Evolutionary conservation across 23 red algal genomes (phyloP).

Genomic region (Chondrus crispus): DNA sequence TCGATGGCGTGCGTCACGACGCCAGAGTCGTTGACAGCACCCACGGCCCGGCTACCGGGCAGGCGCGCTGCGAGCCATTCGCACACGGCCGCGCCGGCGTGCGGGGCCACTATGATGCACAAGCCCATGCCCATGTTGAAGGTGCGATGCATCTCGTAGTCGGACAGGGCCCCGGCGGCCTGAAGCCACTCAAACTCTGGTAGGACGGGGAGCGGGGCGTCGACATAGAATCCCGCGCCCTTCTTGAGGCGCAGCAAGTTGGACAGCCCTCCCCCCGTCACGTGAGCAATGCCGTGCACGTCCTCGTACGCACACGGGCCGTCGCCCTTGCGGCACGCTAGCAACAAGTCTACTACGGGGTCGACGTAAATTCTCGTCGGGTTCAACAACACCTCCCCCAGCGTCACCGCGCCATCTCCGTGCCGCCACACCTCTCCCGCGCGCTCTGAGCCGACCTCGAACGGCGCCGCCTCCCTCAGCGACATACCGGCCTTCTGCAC

Average conservation of each 20-base stretch:
- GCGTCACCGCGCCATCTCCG: constrained; percentile 8
- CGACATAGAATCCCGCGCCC: constrained; percentile 75
- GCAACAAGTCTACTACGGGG: constrained; percentile 74
- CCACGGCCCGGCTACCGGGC: constrained; percentile 54
- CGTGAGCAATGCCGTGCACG: constrained; percentile 83
- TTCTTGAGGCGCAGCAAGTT: constrained; percentile 77
- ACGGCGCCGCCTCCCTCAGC: constrained; percentile 55
- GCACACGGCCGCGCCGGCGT: constrained; percentile 18
- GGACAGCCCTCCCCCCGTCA: constrained; percentile 89
- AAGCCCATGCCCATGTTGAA: constrained; percentile 99
- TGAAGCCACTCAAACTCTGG: constrained; percentile 93
- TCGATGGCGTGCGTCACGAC: constrained; percentile 44
- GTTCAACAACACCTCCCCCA: constrained; percentile 87
- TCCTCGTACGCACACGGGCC: constrained; percentile 55
- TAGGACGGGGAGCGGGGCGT: constrained; percentile 68
- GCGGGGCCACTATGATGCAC: constrained; percentile 61
- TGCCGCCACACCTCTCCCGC: constrained; percentile 28
- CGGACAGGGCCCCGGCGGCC: constrained; percentile 37
- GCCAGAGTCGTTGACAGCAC: constrained; percentile 48
- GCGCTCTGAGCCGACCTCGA: constrained; percentile 2
- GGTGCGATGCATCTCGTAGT: constrained; percentile 87
- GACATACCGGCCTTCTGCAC: constrained; percentile 26
- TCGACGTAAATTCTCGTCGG: constrained; percentile 95
- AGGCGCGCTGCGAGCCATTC: constrained; percentile 64
- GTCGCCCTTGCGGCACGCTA: constrained; percentile 2